Percentiles rank a stretch among this genome's conserved stretches.
phyloP scores from a whole-genome alignment of 129 eudicot genomes.

The Artemisia argyi region DNA sequence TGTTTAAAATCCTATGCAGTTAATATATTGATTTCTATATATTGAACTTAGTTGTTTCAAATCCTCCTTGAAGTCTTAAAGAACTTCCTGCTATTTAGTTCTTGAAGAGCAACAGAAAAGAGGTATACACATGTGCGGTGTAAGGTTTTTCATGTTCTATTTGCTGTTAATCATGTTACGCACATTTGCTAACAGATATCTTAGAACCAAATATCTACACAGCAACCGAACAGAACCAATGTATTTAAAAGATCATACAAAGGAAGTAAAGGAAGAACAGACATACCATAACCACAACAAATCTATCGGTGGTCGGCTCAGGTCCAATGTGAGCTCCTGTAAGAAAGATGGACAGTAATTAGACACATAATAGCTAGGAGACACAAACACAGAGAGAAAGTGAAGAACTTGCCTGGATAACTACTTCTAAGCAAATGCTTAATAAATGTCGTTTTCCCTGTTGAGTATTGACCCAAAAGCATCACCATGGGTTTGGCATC shows the following conservation, averaged over 20 bases:
- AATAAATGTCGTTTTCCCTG: slow-evolving; percentile 95
- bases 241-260: neutral
- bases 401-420: slow-evolving; percentile 67
- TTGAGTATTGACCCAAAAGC: slow-evolving; percentile 98
- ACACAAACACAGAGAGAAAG: neutral
- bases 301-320: slow-evolving; percentile 98
- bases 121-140: neutral
- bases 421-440: slow-evolving; percentile 85
- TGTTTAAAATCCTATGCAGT: too few relatives aligned
- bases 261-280: slow-evolving; percentile 10
- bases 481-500: slow-evolving; percentile 99
- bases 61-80: too few relatives aligned
- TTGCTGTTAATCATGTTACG: neutral
- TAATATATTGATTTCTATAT: too few relatives aligned
- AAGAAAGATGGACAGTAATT: neutral
- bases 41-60: too few relatives aligned
- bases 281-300: slow-evolving; percentile 96
- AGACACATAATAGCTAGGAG: neutral
- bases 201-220: slow-evolving; percentile 19
- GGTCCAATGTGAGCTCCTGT: slow-evolving; percentile 99
- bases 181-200: neutral
- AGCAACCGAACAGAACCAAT: neutral
- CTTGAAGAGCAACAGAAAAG: neutral
- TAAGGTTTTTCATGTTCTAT: slow-evolving; percentile 9
- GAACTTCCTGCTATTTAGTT: neutral